Evolutionary conservation across 805 yeast genomes (phyloP).

Genomic region (Pichia thaimueangensis): DNA sequence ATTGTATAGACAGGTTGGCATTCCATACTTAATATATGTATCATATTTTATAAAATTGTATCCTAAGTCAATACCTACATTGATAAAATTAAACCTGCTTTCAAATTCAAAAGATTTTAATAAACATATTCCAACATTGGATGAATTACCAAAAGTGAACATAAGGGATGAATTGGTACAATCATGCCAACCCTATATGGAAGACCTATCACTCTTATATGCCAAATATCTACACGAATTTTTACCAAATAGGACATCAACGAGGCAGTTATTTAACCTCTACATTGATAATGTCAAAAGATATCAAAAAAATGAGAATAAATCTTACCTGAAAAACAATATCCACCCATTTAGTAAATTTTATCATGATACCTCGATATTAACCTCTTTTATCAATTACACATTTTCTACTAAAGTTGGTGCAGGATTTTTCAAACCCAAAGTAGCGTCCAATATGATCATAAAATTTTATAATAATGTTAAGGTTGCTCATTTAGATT

Average conservation of each 20-base stretch:
- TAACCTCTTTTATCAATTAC: constrained; percentile 18
- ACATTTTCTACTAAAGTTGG: constrained; percentile 1
- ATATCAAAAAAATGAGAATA: constrained; percentile 2
- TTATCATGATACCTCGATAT: constrained; percentile 16
- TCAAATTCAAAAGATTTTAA: neutral
- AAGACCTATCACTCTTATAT: constrained; percentile 12
- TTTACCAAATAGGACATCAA: constrained; percentile 4
- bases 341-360: constrained; percentile 17
- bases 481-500: neutral
- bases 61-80: constrained; percentile 8
- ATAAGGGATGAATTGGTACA: constrained; percentile 5
- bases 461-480: constrained; percentile 3
- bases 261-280: constrained; percentile 5
- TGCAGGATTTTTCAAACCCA: constrained; percentile 3
- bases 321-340: neutral
- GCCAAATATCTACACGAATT: constrained; percentile 8
- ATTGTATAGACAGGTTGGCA: constrained; percentile 7
- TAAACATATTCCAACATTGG: neutral
- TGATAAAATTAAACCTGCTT: constrained; percentile 4
- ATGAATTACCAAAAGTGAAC: constrained; percentile 10
- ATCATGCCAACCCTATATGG: constrained; percentile 3
- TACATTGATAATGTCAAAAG: constrained; percentile 5
- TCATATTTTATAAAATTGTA: constrained; percentile 12
- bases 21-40: constrained; percentile 7
- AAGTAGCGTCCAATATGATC: constrained; percentile 1